Evolutionary conservation across 371 early-diverging fungal species (phyloP).

Genomic region (Mucor saturninus): DNA sequence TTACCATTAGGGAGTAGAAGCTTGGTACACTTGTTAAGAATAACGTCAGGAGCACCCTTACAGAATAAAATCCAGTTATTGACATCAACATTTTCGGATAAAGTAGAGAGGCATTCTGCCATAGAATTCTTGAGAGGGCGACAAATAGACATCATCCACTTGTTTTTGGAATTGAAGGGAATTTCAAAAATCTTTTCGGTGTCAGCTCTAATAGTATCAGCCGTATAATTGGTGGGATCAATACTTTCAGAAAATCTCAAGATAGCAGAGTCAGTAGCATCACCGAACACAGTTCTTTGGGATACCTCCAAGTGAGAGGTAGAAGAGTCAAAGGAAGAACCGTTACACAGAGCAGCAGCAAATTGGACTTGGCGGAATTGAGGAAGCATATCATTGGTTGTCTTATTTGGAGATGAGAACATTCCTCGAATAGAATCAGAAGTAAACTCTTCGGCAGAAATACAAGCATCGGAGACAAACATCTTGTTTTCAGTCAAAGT

Average conservation of each 20-base stretch:
- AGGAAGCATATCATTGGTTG: conserved; percentile 27
- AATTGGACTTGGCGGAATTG: conserved; percentile 52
- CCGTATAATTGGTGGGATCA: conserved; percentile 26
- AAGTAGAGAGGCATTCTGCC: conserved; percentile 34
- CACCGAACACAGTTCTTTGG: conserved; percentile 66
- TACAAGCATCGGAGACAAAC: conserved; percentile 48
- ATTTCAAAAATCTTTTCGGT: conserved; percentile 58
- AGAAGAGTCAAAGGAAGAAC: conserved; percentile 59
- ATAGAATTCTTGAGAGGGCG: conserved; percentile 23
- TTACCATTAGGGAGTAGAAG: conserved; percentile 49
- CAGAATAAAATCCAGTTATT: conserved; percentile 61
- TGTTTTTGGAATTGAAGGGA: conserved; percentile 76
- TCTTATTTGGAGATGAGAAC: background rate
- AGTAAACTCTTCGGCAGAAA: conserved; percentile 70
- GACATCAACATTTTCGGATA: conserved; percentile 83
- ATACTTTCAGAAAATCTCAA: conserved; percentile 60
- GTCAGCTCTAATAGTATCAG: conserved; percentile 19
- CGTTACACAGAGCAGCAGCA: conserved; percentile 68
- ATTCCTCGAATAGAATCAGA: conserved; percentile 52
- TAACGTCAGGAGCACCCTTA: conserved; percentile 96
- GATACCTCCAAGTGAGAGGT: conserved; percentile 45
- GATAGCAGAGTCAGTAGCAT: conserved; percentile 81
- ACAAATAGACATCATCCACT: conserved; percentile 69
- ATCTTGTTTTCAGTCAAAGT: conserved; percentile 98
- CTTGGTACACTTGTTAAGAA: conserved; percentile 55